phyloP scores from a whole-genome alignment of 176 grass and related monocot species.

The Paspalum notatum region DNA sequence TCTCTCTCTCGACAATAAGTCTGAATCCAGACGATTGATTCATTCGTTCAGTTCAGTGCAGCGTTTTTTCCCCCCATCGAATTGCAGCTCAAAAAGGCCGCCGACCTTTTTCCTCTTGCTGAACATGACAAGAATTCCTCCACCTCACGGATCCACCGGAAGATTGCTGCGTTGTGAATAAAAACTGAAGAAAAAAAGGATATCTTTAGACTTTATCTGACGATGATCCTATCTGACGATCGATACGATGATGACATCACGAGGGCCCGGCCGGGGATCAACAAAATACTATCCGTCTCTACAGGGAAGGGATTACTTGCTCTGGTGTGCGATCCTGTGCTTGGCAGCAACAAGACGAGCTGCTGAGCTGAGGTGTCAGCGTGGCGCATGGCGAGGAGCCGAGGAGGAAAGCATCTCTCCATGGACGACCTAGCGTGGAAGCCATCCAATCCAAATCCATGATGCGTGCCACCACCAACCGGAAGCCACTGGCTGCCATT shows the following conservation, averaged over 20 bases:
- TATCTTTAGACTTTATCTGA: no score
- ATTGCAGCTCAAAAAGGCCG: neutral
- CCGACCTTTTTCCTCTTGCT: neutral
- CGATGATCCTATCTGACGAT: no score
- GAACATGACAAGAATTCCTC: neutral
- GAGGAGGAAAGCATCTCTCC: conserved; percentile 40
- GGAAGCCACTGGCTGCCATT: neutral
- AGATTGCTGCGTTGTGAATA: no score
- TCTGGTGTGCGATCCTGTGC: conserved; percentile 6
- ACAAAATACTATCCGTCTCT: no score
- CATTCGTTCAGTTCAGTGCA: neutral
- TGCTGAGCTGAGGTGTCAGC: conserved; percentile 2
- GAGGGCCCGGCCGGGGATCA: no score
- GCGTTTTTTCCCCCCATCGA: neutral
- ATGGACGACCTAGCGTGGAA: neutral
- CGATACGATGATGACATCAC: no score
- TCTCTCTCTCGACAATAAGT: conserved; percentile 35
- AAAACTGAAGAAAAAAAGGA: no score
- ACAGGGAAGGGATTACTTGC: no score
- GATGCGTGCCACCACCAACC: conserved; percentile 19
- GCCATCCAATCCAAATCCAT: neutral
- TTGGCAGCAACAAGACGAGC: conserved; percentile 2
- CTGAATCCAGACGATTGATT: conserved; percentile 43
- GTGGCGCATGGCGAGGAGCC: conserved; percentile 25
- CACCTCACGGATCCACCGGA: neutral